Conservation (phyloP, 768 basidiomycete species). For the Mycena kentingensis region DNA sequence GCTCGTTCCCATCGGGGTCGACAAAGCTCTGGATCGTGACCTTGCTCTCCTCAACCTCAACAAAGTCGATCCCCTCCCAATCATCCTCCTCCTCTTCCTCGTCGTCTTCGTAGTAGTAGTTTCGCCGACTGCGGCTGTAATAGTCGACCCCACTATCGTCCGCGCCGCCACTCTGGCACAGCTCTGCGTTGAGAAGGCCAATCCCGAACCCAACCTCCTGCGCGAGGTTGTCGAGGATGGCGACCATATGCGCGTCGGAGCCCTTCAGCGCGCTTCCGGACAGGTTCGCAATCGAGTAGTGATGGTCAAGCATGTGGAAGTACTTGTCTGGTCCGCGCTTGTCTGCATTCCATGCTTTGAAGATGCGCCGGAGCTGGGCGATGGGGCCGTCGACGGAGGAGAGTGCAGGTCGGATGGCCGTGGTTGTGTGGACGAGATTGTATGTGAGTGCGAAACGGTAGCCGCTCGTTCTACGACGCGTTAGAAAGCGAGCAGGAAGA, state of each 20-base stretch:
- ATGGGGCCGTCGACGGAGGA: constrained; percentile 15
- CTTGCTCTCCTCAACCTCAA: constrained; percentile 15
- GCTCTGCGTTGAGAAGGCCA: constrained; percentile 32
- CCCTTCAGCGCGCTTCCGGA: constrained; percentile 34
- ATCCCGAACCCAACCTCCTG: constrained; percentile 31
- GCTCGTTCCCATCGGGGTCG: constrained; percentile 21
- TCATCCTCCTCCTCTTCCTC: constrained; percentile 9
- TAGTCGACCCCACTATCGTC: constrained; percentile 6
- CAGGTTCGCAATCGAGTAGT: constrained; percentile 19
- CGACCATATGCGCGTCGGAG: constrained; percentile 33
- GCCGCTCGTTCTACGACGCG: constrained; percentile 38
- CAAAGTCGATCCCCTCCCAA: constrained; percentile 14
- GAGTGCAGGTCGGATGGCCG: constrained; percentile 16
- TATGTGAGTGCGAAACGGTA: constrained; percentile 43
- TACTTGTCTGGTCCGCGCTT: constrained; percentile 6
- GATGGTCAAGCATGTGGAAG: constrained; percentile 23
- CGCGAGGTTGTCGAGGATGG: constrained; percentile 27
- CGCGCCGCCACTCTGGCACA: constrained; percentile 9
- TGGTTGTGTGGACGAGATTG: constrained; percentile 38
- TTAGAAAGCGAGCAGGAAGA: too few relatives aligned
- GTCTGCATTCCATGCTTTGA: constrained; percentile 31
- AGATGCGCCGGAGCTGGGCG: constrained; percentile 25
- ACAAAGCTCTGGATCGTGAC: constrained; percentile 19
- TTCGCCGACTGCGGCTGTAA: neutral
- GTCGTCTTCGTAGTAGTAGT: constrained; percentile 1